Base-by-base conservation (phyloP, 495 filamentous ascomycete genomes). In the Hypoxylon fragiforme region DNA sequence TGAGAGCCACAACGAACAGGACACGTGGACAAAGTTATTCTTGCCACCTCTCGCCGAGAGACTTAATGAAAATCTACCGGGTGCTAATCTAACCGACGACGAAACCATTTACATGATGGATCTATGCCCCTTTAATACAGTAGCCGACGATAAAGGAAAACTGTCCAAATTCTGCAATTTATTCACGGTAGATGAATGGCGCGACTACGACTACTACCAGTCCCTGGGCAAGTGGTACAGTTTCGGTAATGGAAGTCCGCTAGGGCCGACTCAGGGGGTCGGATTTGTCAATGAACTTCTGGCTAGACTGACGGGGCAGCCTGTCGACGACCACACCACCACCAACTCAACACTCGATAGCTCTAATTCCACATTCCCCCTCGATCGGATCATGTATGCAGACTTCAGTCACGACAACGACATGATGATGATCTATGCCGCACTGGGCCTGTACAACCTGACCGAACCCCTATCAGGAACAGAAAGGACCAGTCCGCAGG, bases 391-490 rank as follows among this genome's bases (percentile, higher is more conserved):
- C 18, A 67, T 94, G 3, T 96, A 90, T 53, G 90, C 88, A 0
- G 91, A 96, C 69, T 95, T 96, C 64, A 86, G 84, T 15, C 91
- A 96, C 62, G 91, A 96, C 69, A 95, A 94, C 64, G 83, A 87
- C 51, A 86, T 95, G 82, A 81, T 82, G 11, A 75, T 76, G 13
- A 81, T 91, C 22, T 85, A 88, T 68, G 80, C 79, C 13, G 88
- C 90, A 0, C 62, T 96, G 50, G 86, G 89, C 0, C 56, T 95
- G 44, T 94, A 88, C 64, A 86, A 89, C 26, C 66, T 60, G 16
- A 87, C 83, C 0, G 60, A 43, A 5, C 75, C 70, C 28, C 76
- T 79, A 3, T 68, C 77, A 12, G 61, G 81, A 14, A 60, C 78
- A 54, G 72, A 72, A 18, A 62, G 72, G 21, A 32, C 58, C 6